Conservation (phyloP, 306 rosid species). For the Geum urbanum region DNA sequence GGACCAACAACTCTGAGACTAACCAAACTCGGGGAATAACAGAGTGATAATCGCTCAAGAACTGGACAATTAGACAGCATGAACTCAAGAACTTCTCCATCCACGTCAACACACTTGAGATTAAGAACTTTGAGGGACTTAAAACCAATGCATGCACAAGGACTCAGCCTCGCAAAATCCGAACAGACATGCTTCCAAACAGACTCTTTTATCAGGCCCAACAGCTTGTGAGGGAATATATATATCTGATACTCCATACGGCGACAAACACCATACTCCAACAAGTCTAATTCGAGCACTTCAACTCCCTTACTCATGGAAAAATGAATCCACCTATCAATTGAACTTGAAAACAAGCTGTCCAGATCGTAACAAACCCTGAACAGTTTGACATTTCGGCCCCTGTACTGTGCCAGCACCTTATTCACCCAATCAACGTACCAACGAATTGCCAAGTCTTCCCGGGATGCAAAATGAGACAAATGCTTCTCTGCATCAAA, state of each 20-base stretch:
- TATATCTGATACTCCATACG: neutral
- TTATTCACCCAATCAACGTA: neutral
- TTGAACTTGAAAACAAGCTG: neutral
- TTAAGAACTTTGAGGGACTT: conserved; percentile 13
- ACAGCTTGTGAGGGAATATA: neutral
- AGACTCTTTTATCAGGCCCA: neutral
- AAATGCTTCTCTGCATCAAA: conserved; percentile 10
- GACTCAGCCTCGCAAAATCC: neutral
- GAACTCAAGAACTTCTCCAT: conserved; percentile 2
- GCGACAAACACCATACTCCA: conserved; percentile 1
- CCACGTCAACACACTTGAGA: conserved; percentile 12
- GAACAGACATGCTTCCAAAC: conserved; percentile 2
- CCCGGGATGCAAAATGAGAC: neutral
- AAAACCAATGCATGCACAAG: conserved; percentile 16
- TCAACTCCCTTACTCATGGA: conserved; percentile 17
- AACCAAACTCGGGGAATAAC: neutral
- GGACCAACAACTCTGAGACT: conserved; percentile 11
- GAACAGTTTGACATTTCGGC: neutral
- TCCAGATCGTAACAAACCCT: conserved; percentile 17
- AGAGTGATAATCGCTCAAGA: conserved; percentile 10
- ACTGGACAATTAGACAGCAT: conserved; percentile 3
- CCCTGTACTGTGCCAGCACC: neutral
- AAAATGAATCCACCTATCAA: conserved; percentile 5
- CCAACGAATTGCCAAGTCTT: neutral
- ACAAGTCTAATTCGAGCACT: conserved; percentile 15